Evolutionary conservation across 352 stramenopile genomes (phyloP), one percentile per base, ranked within the genome.

Genomic region (Phytophthora citrophthora): DNA sequence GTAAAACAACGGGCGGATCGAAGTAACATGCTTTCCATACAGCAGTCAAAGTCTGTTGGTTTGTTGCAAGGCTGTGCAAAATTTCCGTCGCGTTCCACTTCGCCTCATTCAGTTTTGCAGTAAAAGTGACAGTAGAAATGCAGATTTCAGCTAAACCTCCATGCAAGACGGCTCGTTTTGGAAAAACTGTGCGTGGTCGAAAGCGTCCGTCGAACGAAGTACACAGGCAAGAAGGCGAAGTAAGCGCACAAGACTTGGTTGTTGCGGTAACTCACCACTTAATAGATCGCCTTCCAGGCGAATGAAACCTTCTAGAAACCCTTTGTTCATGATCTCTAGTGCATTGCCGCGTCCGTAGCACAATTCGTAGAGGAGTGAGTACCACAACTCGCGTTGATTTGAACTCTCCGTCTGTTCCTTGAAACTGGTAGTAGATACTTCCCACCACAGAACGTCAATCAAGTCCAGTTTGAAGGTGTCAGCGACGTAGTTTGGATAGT

Each of bases 401-500:
- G 13, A 10, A 0, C 31, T 26, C 13, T 44, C 44, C 34, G 1
- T 8, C 20, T 56, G 16, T 16, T n/a, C 9, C 1, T 50, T 20
- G 11, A 34, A 23, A 9, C 11, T 54, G 0, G 12, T 13, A 18
- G 31, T 13, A 8, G 11, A 39, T 4, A 60, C 20, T 40, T 70
- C 13, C 55, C 56, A 70, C 43, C 62, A 57, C 5, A 70, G 26
- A 2, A 47, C 31, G 7, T 70, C 62, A 6, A 70, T 41, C 38
- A 70, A 56, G 18, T 70, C 29, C 6, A 70, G 2, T 15, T 56
- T 40, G 5, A 40, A 55, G 5, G 36, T 44, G 8, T 51, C 24
- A 1, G 20, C n/a, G 27, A 43, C 27, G 40, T 62, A 70, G 11
- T 2, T 12, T 16, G 31, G 24, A 13, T 44, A 66, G 5, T 54